Evolutionary conservation across 176 grass and related monocot genomes (phyloP).

Genomic region (Cenchrus fungigraminus): DNA sequence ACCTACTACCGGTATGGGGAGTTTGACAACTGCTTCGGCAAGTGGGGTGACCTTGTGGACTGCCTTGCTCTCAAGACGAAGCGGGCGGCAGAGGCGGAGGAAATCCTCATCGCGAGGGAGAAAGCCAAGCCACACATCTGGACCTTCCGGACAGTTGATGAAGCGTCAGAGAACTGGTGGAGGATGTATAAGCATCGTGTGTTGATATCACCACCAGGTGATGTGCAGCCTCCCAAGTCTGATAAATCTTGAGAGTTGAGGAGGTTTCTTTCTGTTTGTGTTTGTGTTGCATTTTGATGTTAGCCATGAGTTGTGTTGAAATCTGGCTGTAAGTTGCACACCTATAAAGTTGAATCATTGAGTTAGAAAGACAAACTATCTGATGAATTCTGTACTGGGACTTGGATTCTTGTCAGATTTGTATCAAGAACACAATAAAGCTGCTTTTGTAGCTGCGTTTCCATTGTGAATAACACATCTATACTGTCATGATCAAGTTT

Average conservation of each 20-base stretch:
- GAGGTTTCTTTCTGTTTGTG: background rate
- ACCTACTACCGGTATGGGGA: slow-evolving; percentile 76
- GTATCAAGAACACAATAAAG: background rate
- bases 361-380: background rate
- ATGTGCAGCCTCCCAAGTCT: background rate
- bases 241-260: background rate
- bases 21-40: slow-evolving; percentile 79
- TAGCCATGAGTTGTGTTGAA: background rate
- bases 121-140: slow-evolving; percentile 70
- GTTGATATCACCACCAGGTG: slow-evolving; percentile 19
- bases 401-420: background rate
- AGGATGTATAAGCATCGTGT: slow-evolving; percentile 58
- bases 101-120: slow-evolving; percentile 69
- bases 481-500: background rate
- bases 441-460: background rate
- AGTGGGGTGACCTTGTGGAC: slow-evolving; percentile 77
- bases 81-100: slow-evolving; percentile 53
- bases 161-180: slow-evolving; percentile 70
- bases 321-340: background rate
- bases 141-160: slow-evolving; percentile 81
- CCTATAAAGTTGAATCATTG: background rate
- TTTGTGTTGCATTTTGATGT: background rate
- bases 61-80: slow-evolving; percentile 82
- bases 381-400: background rate
- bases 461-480: background rate